Evolutionary conservation across 202 grass and related monocot genomes (phyloP).

Genomic region (Setaria italica): DNA sequence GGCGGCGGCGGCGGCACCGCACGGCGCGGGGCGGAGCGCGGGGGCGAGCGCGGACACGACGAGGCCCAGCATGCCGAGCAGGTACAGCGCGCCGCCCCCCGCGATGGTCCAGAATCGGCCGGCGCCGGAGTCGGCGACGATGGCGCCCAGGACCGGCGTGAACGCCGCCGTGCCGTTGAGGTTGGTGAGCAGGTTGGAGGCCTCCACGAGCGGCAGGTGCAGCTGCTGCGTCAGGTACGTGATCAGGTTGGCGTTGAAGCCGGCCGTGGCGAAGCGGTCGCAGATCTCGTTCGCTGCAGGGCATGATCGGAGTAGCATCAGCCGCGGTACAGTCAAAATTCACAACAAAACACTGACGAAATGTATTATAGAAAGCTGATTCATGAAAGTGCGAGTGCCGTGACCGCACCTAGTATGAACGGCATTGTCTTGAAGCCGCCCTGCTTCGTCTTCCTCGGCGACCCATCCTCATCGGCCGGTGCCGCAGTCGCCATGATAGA

Average conservation of each 20-base stretch:
- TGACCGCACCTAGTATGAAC: conserved; percentile 68
- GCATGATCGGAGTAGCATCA: not conserved
- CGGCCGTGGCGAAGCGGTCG: conserved; percentile 68
- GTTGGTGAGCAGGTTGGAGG: conserved; percentile 75
- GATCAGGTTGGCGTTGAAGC: conserved; percentile 87
- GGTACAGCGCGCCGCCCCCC: conserved; percentile 57
- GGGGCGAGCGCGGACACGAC: conserved; percentile 60
- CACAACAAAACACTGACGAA: not conserved
- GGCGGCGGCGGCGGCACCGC: not conserved
- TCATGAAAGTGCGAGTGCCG: not conserved
- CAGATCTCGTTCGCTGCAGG: conserved; percentile 72
- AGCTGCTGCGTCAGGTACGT: conserved; percentile 81
- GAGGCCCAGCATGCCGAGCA: conserved; percentile 76
- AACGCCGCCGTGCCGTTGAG: conserved; percentile 71
- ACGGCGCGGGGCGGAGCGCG: conserved; percentile 53
- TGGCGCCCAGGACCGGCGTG: conserved; percentile 72
- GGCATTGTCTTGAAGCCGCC: conserved; percentile 89
- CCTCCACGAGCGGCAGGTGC: conserved; percentile 78
- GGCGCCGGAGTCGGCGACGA: conserved; percentile 68
- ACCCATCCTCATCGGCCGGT: conserved; percentile 54
- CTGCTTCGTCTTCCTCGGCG: conserved; percentile 52
- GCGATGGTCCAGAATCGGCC: conserved; percentile 77
- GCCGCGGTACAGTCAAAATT: not conserved
- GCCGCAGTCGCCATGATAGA: conserved; percentile 33
- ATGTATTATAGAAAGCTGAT: not conserved